Evolutionary conservation across 768 basidiomycete species (phyloP), one percentile per base, ranked within the genome.

Genomic region (Boletus pseudo-olivaceus): DNA sequence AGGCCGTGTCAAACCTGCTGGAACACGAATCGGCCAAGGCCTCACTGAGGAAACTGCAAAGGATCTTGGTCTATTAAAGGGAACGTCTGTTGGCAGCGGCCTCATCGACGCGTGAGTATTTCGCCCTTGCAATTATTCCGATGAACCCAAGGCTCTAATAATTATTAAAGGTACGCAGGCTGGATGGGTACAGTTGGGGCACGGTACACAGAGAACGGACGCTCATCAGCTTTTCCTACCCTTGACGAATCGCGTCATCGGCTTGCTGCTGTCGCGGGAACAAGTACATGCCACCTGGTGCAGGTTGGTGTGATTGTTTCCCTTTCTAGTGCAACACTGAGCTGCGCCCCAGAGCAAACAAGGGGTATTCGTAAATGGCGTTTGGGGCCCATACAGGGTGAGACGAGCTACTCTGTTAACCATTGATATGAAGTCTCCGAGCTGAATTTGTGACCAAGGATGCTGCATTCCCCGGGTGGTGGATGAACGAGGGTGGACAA

Each of bases 401-500:
- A 61, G 67, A 23, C 10, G 14, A 50, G 12, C 4, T 30, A 12
- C 20, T 43, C 47, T 54, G 37, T 46, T 27, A 10, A n/a, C 20
- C 6, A 44, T 20, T 20, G 11, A 8, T 23, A 19, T n/a, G 33
- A 42, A 3, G n/a, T 30, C 17, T 17, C 43, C 33, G 60, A 58
- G 7, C 39, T 51, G 32, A 58, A 15, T 40, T 19, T 19, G 7
- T 57, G 39, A 32, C 30, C 45, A 59, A 90, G 83, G 87, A 98
- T 65, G 86, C 93, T 7, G 80, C 95, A 32, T 94, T 98, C 73
- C 85, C 85, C 40, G 93, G 87, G 17, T 95, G 92, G 88, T 99
- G 96, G 97, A 97, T 98, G 93, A 99, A 95, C 65, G 97, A 99
- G 72, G 97, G 96, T 37, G 97, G 97, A 2, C 97, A 99, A 72